Base-by-base conservation (phyloP, 1,284 basidiomycete genomes). In the Exobasidium rhododendri region DNA sequence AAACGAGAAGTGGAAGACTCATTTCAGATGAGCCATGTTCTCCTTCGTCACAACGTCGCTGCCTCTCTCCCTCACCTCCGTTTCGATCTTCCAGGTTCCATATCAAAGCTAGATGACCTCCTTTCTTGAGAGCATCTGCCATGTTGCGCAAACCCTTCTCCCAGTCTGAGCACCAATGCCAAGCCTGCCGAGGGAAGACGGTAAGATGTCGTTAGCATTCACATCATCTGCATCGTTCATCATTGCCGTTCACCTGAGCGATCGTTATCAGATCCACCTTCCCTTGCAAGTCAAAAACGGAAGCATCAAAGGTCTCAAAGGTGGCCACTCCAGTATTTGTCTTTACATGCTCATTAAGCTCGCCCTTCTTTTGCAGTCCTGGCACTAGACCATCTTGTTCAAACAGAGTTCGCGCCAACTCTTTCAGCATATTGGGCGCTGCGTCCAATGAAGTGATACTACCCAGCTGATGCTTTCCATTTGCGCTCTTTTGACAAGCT, bases 21-120 rank as follows among this genome's bases (percentile, higher is more conserved):
- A 40, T 10, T 40, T 17, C 35, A 40, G 17, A 56, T 14, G 24
- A 31, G 52, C 7, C 13, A 31, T 47, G 6, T 35, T 55, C 17
- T 22, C 11, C 17, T 30, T 11, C 20, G 51, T 44, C 2, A 52
- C 4, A 51, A 30, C 1, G 1, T n/a, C 14, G 43, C 13, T 4
- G 49, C 32, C 28, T 22, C 20, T 14, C 5, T 24, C 4, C 50
- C 64, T 4, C 56, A 65, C 64, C 63, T 0, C 69, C 71, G 4
- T 75, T 70, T 28, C 71, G 58, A 60, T 77, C 71, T 58, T 78
- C 75, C 29, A 78, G 53, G 59, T 78, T 78, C 75, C 75, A 78
- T 31, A 77, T 57, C 29, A 78, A 63, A 14, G 74, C 74, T 11
- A 78, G 62, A 13, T 67, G 58, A 3, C 75, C 75, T 10, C 66